Conservation (phyloP, 495 filamentous ascomycete genomes). For the Penicillium lagena region DNA sequence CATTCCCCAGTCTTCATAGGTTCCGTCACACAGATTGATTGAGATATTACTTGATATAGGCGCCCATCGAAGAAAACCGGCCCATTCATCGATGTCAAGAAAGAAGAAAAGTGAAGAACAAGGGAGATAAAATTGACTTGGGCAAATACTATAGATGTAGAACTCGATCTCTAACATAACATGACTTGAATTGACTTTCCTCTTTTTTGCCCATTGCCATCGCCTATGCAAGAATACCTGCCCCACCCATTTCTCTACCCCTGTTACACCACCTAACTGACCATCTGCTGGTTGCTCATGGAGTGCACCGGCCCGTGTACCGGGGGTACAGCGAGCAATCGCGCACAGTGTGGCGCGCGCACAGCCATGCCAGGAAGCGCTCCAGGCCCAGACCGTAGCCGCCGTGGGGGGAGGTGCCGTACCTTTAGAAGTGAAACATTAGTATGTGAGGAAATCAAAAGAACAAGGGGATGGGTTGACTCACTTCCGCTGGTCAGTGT, state of each 20-base stretch:
- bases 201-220: too few relatives aligned
- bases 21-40: too few relatives aligned
- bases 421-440: constrained; percentile 44
- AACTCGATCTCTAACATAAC: too few relatives aligned
- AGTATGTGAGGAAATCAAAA: constrained; percentile 1
- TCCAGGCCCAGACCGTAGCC: constrained; percentile 95
- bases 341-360: constrained; percentile 82
- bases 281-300: constrained; percentile 39
- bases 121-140: too few relatives aligned
- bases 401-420: constrained; percentile 89
- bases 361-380: constrained; percentile 95
- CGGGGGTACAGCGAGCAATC: constrained; percentile 88
- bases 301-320: constrained; percentile 90
- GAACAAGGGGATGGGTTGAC: constrained; percentile 27
- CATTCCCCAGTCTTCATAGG: too few relatives aligned
- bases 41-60: too few relatives aligned
- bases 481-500: constrained; percentile 96
- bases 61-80: too few relatives aligned
- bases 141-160: too few relatives aligned
- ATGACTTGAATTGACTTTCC: too few relatives aligned
- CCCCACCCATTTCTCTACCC: background rate
- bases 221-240: background rate
- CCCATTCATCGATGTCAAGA: too few relatives aligned
- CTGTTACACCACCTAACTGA: constrained; percentile 4
- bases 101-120: too few relatives aligned